Evolutionary conservation across 345 rosid genomes (phyloP).

Genomic region (Brassica cretica): DNA sequence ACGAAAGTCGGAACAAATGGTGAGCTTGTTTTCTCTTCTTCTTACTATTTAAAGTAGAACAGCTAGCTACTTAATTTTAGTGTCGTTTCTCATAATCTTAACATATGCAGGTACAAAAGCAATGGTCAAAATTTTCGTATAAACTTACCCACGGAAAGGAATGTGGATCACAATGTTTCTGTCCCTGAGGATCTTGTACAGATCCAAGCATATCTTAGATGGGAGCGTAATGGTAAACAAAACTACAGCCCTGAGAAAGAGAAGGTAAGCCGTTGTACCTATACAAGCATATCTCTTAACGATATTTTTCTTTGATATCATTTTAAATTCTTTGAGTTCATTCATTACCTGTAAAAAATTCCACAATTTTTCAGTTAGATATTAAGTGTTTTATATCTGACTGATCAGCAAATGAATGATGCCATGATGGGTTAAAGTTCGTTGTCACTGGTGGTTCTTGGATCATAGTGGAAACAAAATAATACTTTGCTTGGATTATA

Average conservation of each 20-base stretch:
- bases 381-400: background rate
- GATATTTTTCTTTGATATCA: slow-evolving; percentile 14
- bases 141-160: slow-evolving; percentile 58
- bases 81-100: slow-evolving; percentile 29
- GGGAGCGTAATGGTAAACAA: slow-evolving; percentile 99
- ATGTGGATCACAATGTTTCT: slow-evolving; percentile 44
- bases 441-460: slow-evolving; percentile 14
- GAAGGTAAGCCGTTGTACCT: slow-evolving; percentile 35
- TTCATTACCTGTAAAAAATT: slow-evolving; percentile 6
- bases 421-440: slow-evolving; percentile 6
- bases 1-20: slow-evolving; percentile 87
- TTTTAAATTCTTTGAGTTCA: slow-evolving; percentile 12
- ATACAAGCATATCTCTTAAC: slow-evolving; percentile 6
- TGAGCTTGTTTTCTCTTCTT: slow-evolving; percentile 39
- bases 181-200: slow-evolving; percentile 97
- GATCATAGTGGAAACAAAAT: background rate
- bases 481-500: background rate
- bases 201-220: slow-evolving; percentile 85
- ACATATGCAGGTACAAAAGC: slow-evolving; percentile 71
- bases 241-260: slow-evolving; percentile 66
- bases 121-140: slow-evolving; percentile 82
- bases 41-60: slow-evolving; percentile 5
- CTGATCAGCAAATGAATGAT: slow-evolving; percentile 11
- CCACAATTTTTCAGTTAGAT: slow-evolving; percentile 17
- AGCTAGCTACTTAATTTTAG: slow-evolving; percentile 14